Conservation (phyloP, 345 rosid species). For the Hibiscus syriacus region DNA sequence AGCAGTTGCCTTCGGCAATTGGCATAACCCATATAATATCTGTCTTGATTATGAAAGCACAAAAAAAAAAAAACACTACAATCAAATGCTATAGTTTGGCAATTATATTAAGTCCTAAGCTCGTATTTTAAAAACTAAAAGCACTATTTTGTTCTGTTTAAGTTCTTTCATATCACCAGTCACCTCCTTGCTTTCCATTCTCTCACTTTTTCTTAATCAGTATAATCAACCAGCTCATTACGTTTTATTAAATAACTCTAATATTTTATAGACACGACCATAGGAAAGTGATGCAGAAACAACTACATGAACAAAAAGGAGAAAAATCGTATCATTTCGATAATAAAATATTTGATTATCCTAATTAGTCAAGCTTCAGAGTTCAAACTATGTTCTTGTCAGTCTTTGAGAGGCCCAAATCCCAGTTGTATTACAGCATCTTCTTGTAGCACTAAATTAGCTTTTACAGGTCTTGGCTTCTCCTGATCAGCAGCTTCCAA, state of each 20-base stretch:
- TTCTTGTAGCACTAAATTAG: too few relatives aligned
- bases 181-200: background rate
- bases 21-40: slow-evolving; percentile 8
- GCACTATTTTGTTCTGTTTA: slow-evolving; percentile 3
- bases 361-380: slow-evolving; percentile 18
- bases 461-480: slow-evolving; percentile 13
- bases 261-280: background rate
- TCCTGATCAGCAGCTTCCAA: slow-evolving; percentile 19
- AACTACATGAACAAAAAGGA: slow-evolving; percentile 20
- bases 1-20: slow-evolving; percentile 7
- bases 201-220: background rate
- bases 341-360: slow-evolving; percentile 14
- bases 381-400: background rate
- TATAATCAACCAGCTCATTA: background rate
- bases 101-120: slow-evolving; percentile 3
- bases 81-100: background rate
- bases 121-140: background rate
- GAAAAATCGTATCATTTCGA: background rate
- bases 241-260: background rate
- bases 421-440: too few relatives aligned
- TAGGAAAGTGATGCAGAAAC: background rate
- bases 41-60: slow-evolving; percentile 6
- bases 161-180: slow-evolving; percentile 3
- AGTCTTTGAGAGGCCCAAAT: too few relatives aligned
- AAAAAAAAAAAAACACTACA: background rate